A percentile compares a stretch with the other conserved stretches of the same genome.
phyloP scores from a whole-genome alignment of 257 asterid genomes.

The Ilex asprella region DNA sequence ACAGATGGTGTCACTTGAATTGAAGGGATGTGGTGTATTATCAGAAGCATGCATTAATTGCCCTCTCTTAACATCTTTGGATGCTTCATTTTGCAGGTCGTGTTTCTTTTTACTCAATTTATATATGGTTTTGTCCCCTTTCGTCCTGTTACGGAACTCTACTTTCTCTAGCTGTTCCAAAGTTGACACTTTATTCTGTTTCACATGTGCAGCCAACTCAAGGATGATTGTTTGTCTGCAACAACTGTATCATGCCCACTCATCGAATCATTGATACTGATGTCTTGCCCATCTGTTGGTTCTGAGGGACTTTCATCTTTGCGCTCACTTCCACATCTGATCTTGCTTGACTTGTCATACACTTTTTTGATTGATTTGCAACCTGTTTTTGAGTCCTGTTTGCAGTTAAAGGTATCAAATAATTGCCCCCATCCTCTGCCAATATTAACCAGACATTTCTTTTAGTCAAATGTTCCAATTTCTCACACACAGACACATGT shows the following conservation, averaged over 20 bases:
- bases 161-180: slow-evolving; percentile 1
- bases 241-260: slow-evolving; percentile 72
- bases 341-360: slow-evolving; percentile 84
- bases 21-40: slow-evolving; percentile 94
- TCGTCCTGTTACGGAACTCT: neutral
- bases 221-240: slow-evolving; percentile 89
- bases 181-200: slow-evolving; percentile 11
- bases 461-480: too few relatives aligned
- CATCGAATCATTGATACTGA: slow-evolving; percentile 73
- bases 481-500: too few relatives aligned
- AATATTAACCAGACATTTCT: too few relatives aligned
- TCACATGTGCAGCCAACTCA: slow-evolving; percentile 61
- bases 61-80: slow-evolving; percentile 81
- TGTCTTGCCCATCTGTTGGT: slow-evolving; percentile 93
- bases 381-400: slow-evolving; percentile 73
- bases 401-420: slow-evolving; percentile 56
- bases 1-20: slow-evolving; percentile 79
- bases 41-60: slow-evolving; percentile 77
- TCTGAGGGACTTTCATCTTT: slow-evolving; percentile 72
- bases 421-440: too few relatives aligned
- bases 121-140: neutral
- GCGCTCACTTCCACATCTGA: slow-evolving; percentile 57
- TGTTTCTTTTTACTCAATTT: neutral
- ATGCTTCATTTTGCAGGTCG: slow-evolving; percentile 97
- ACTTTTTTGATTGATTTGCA: slow-evolving; percentile 80